phyloP scores from a whole-genome alignment of 2,329 filamentous ascomycete species.

The Canariomyces notabilis region DNA sequence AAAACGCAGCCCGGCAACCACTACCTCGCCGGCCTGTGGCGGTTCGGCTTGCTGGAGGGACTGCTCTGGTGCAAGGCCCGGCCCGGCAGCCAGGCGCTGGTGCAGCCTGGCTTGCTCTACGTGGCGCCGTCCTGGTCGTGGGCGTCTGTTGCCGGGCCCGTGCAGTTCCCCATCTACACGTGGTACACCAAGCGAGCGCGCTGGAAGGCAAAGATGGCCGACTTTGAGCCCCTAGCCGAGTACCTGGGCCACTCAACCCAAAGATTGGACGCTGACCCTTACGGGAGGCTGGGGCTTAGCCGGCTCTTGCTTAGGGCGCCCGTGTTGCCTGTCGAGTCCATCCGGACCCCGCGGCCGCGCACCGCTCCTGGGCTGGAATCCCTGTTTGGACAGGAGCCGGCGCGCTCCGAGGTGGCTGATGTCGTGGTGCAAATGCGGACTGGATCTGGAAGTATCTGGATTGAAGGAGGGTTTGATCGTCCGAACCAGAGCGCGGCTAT shows the following conservation, averaged over 20 bases:
- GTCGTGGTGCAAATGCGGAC: constrained; percentile 1
- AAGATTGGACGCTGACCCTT: neutral
- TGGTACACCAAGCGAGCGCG: constrained; percentile 17
- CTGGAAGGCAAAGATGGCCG: constrained; percentile 18
- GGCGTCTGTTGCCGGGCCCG: constrained; percentile 19
- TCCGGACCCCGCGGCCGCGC: neutral
- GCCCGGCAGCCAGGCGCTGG: neutral
- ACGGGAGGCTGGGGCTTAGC: constrained; percentile 4
- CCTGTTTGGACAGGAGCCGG: constrained; percentile 8
- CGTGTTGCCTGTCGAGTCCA: constrained; percentile 4
- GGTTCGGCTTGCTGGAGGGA: constrained; percentile 17
- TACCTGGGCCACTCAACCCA: constrained; percentile 8
- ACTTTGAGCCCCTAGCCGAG: constrained; percentile 19
- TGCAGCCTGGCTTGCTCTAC: constrained; percentile 3
- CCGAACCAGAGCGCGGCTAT: neutral
- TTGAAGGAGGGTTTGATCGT: constrained; percentile 21
- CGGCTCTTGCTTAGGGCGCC: constrained; percentile 9
- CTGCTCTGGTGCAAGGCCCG: constrained; percentile 16
- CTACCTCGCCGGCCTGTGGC: constrained; percentile 27
- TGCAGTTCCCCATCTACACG: constrained; percentile 20
- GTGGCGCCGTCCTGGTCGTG: constrained; percentile 26
- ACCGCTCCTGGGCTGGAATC: neutral
- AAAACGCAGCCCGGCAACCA: constrained; percentile 10
- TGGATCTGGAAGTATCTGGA: constrained; percentile 7
- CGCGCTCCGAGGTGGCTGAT: constrained; percentile 7